Evolutionary conservation across 2,329 filamentous ascomycete genomes (phyloP).

Genomic region (Colletotrichum orbiculare): DNA sequence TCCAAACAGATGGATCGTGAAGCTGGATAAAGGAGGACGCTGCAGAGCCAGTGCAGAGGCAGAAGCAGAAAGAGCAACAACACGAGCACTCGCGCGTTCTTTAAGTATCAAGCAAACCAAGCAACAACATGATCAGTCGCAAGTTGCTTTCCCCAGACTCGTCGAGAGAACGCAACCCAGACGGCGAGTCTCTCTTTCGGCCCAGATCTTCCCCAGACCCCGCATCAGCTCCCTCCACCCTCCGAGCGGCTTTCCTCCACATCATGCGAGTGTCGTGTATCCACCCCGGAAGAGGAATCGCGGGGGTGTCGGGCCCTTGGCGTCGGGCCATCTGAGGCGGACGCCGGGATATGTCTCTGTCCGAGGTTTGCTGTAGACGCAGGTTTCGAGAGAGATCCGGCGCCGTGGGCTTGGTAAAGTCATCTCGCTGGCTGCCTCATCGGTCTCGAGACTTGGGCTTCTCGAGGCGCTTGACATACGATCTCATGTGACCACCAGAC

Average conservation of each 20-base stretch:
- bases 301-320: conserved; percentile 3
- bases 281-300: neutral
- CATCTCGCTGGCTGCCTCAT: too few relatives aligned
- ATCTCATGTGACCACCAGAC: too few relatives aligned
- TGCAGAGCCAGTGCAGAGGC: neutral
- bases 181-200: neutral
- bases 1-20: neutral
- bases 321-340: neutral
- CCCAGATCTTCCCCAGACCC: conserved; percentile 10
- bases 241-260: neutral
- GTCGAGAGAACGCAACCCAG: neutral
- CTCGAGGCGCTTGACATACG: too few relatives aligned
- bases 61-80: neutral
- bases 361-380: neutral
- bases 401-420: too few relatives aligned
- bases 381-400: too few relatives aligned
- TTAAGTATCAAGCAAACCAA: neutral
- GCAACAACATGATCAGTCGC: neutral
- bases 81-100: neutral
- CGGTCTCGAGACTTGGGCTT: too few relatives aligned
- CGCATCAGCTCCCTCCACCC: conserved; percentile 1
- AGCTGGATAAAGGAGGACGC: neutral
- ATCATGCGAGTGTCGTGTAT: neutral
- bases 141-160: neutral
- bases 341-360: neutral